These are phyloP conservation scores for Jackrogersella multiformis DNA, from an alignment of 495 filamentous ascomycete species.

Conservation along the genomic window DNA sequence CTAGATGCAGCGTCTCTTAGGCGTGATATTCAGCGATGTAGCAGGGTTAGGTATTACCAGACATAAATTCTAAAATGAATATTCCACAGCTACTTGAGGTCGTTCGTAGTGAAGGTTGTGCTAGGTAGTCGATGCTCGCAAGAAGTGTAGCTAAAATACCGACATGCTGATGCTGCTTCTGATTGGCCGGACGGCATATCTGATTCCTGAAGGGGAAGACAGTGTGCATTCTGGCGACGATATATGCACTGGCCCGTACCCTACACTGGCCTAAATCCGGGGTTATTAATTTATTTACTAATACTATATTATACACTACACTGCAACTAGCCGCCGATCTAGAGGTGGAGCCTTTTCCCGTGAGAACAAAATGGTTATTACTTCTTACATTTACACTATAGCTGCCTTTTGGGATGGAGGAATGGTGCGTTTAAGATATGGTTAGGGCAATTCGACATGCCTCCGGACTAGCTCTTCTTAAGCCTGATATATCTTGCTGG, in stretches of 20 bases:
- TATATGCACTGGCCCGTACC: neutral
- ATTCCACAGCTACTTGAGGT: neutral
- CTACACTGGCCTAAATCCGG: neutral
- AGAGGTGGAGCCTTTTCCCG: too few relatives aligned
- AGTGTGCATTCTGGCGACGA: neutral
- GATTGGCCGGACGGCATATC: conserved; percentile 17
- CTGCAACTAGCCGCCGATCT: neutral
- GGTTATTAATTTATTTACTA: neutral
- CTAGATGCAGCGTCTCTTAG: neutral
- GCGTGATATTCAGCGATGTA: neutral
- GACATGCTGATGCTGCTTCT: neutral
- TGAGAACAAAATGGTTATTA: too few relatives aligned
- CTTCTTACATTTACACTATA: too few relatives aligned
- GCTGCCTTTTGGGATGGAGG: neutral
- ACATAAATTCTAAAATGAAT: neutral
- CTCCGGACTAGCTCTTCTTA: too few relatives aligned
- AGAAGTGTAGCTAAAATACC: neutral
- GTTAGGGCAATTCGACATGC: too few relatives aligned
- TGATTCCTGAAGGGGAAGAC: conserved; percentile 28
- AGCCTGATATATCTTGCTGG: too few relatives aligned
- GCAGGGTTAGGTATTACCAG: neutral
- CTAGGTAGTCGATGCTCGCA: neutral
- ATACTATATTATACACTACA: neutral
- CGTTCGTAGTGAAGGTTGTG: neutral
- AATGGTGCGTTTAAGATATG: too few relatives aligned